Evolutionary conservation across 1,284 basidiomycete species (phyloP).

Genomic region (Tetrapyrgos nigripes): DNA sequence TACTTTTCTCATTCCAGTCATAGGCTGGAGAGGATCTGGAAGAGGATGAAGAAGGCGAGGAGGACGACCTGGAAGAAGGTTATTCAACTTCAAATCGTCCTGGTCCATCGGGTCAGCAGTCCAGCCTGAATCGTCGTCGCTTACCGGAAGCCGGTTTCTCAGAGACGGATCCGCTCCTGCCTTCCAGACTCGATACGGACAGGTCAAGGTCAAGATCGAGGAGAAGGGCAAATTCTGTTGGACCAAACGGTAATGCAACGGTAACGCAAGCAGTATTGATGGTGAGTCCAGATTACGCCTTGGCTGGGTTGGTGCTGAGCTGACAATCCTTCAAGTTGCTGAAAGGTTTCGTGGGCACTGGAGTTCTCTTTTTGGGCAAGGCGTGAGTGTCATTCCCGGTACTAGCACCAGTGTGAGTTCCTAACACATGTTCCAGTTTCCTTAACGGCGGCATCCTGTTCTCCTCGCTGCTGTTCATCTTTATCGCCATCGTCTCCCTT

Average conservation of each 20-base stretch:
- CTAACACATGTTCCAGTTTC: conserved; percentile 60
- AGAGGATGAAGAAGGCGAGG: conserved; percentile 75
- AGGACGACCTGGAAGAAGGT: conserved; percentile 39
- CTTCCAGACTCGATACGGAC: conserved; percentile 24
- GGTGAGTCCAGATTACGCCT: conserved; percentile 52
- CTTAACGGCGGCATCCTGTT: conserved; percentile 96
- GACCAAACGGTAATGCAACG: conserved; percentile 81
- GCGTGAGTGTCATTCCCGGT: conserved; percentile 58
- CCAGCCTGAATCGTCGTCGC: conserved; percentile 23
- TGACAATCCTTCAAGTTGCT: conserved; percentile 65
- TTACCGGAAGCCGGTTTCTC: conserved; percentile 29
- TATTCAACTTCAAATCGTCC: conserved; percentile 25
- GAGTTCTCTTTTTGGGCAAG: conserved; percentile 95
- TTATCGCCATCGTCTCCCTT: conserved; percentile 89
- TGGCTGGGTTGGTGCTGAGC: conserved; percentile 7
- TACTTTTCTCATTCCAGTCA: neutral
- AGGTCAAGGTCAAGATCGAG: conserved; percentile 56
- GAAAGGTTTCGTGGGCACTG: conserved; percentile 97
- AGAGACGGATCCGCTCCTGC: conserved; percentile 55
- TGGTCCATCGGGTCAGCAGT: conserved; percentile 29
- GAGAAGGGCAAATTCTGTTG: conserved; percentile 53
- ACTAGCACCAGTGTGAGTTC: neutral
- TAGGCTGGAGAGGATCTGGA: conserved; percentile 95
- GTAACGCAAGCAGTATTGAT: conserved; percentile 91
- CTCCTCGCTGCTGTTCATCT: conserved; percentile 79